phyloP scores from a whole-genome alignment of 106 monocot species.

The Iris macrosiphon region DNA sequence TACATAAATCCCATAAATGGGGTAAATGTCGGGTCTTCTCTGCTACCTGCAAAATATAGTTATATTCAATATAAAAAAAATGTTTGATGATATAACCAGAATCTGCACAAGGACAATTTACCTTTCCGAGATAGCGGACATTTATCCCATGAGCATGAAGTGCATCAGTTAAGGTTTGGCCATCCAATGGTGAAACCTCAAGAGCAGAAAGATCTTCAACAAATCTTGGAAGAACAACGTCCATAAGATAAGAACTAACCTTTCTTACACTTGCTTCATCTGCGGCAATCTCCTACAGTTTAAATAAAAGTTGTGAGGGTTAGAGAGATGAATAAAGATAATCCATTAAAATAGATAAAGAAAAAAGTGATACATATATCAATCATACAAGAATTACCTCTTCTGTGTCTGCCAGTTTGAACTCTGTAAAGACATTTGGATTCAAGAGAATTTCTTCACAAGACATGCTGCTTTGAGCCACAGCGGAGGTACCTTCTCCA shows the following conservation, averaged over 20 bases:
- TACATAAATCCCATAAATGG: slow-evolving; percentile 79
- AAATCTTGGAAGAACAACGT: slow-evolving; percentile 83
- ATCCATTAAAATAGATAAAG: background rate
- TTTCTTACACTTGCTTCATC: slow-evolving; percentile 83
- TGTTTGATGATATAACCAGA: too few relatives aligned
- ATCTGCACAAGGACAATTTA: slow-evolving; percentile 20
- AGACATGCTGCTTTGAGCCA: slow-evolving; percentile 10
- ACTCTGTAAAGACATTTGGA: slow-evolving; percentile 96
- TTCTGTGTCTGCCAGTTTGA: slow-evolving; percentile 63
- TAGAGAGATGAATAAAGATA: background rate
- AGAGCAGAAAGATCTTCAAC: slow-evolving; percentile 85
- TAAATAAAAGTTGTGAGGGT: background rate
- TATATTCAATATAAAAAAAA: too few relatives aligned
- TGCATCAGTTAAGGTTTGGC: slow-evolving; percentile 87
- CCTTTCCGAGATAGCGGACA: slow-evolving; percentile 91
- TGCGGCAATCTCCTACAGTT: slow-evolving; percentile 64
- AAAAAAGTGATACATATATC: background rate
- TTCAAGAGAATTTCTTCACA: slow-evolving; percentile 61
- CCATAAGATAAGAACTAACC: slow-evolving; percentile 69
- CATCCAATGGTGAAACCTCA: slow-evolving; percentile 98
- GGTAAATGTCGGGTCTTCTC: slow-evolving; percentile 64
- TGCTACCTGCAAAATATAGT: slow-evolving; percentile 53
- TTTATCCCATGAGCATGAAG: slow-evolving; percentile 95
- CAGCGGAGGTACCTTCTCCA: slow-evolving; percentile 13
- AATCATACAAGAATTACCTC: slow-evolving; percentile 39